Percentiles rank a stretch among this genome's conserved stretches.
These are phyloP conservation scores for Fusarium continuum DNA, from an alignment of 2,329 filamentous ascomycete species.

Conservation along the genomic window DNA sequence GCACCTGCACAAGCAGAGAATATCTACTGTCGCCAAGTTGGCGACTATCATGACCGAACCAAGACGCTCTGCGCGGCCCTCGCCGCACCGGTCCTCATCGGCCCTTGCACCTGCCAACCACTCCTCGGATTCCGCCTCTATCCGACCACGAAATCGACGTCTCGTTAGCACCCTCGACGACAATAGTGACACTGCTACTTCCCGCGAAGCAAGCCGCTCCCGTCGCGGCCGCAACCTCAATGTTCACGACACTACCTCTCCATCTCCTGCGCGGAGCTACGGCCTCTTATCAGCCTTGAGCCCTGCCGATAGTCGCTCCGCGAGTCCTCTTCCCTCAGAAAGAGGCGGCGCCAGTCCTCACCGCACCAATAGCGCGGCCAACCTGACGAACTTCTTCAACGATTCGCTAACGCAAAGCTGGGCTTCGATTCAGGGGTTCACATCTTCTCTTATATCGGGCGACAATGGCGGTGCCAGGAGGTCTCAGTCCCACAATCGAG, in stretches of 20 bases:
- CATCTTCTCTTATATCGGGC: constrained; percentile 54
- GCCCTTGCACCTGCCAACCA: constrained; percentile 54
- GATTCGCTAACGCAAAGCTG: constrained; percentile 64
- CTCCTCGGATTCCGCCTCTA: constrained; percentile 51
- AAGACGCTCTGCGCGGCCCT: constrained; percentile 43
- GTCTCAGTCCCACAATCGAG: constrained; percentile 38
- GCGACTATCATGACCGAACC: constrained; percentile 51
- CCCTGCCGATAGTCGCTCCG: constrained; percentile 54
- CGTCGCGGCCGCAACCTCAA: constrained; percentile 36
- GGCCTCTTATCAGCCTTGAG: constrained; percentile 48
- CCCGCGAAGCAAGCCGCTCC: constrained; percentile 28
- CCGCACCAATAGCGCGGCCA: constrained; percentile 49
- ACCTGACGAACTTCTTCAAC: constrained; percentile 55
- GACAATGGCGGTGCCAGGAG: constrained; percentile 36
- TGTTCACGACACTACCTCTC: constrained; percentile 21
- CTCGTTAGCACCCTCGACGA: constrained; percentile 48
- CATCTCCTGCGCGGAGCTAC: constrained; percentile 49
- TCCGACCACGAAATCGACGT: constrained; percentile 63
- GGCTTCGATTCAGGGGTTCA: constrained; percentile 65
- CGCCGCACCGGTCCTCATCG: constrained; percentile 57
- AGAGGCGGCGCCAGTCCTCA: constrained; percentile 46
- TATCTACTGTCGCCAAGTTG: constrained; percentile 46
- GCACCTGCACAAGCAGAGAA: constrained; percentile 41
- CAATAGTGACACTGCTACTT: constrained; percentile 35
- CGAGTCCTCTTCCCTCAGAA: constrained; percentile 59